Conservation (phyloP, 371 early-diverging fungal genomes). For the Chytridium lagenaria region DNA sequence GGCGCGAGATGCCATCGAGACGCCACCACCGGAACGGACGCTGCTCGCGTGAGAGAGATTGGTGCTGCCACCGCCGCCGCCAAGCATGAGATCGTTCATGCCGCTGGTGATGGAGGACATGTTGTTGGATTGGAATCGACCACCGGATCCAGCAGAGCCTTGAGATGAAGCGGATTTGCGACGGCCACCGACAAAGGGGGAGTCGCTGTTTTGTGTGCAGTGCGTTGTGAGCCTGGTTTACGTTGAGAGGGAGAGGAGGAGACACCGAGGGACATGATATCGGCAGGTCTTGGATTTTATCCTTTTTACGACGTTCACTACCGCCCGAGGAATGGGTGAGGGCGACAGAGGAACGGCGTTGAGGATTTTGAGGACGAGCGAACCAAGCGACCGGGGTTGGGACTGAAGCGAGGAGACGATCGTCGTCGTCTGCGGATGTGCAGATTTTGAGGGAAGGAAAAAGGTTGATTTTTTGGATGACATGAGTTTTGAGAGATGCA, state of each 20-base stretch:
- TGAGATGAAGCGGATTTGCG: conserved; percentile 4
- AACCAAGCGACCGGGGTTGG: neutral
- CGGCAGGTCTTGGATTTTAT: no score
- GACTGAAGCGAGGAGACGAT: neutral
- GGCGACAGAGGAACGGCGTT: neutral
- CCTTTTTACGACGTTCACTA: no score
- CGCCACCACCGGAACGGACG: neutral
- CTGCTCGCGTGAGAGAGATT: neutral
- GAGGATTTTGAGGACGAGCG: neutral
- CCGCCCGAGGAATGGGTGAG: no score
- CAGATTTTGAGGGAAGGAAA: neutral
- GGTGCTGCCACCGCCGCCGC: neutral
- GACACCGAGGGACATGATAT: no score
- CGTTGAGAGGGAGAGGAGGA: no score
- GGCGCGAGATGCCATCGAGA: neutral
- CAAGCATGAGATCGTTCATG: conserved; percentile 11
- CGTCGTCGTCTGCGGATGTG: conserved; percentile 1
- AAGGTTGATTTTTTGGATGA: neutral
- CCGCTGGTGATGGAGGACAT: neutral
- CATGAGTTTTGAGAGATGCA: neutral
- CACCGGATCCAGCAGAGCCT: neutral
- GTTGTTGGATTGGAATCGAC: neutral
- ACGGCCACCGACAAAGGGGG: no score
- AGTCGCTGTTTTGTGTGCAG: no score
- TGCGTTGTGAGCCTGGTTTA: no score